These are phyloP conservation scores for Leptographium wingfieldii DNA, from an alignment of 2,329 filamentous ascomycete species.

Conservation along the genomic window DNA sequence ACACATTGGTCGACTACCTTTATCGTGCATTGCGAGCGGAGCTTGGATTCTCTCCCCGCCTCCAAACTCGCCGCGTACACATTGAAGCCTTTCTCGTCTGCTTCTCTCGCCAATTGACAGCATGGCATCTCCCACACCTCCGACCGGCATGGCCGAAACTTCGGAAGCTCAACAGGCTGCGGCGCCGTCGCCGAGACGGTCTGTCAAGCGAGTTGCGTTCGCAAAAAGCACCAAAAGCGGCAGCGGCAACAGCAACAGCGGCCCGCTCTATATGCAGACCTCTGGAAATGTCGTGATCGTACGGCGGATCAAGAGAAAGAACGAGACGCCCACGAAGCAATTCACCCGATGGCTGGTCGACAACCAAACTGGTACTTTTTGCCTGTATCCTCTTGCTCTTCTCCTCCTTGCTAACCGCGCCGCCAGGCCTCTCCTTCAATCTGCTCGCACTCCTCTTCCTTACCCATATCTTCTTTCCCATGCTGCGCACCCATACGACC, in stretches of 20 bases:
- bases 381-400: not conserved
- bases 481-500: constrained; percentile 62
- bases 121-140: not conserved
- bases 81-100: not conserved
- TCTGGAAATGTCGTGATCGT: constrained; percentile 40
- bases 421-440: constrained; percentile 68
- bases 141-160: not conserved
- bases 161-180: constrained; percentile 5
- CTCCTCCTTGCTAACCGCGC: not conserved
- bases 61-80: not conserved
- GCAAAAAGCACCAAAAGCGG: constrained; percentile 17
- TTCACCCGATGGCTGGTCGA: constrained; percentile 59
- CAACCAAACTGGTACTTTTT: constrained; percentile 60
- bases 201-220: constrained; percentile 15
- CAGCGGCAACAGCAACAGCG: constrained; percentile 35
- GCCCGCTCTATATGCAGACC: constrained; percentile 45
- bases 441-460: constrained; percentile 72
- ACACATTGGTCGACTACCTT: not conserved
- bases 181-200: constrained; percentile 8
- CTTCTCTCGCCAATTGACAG: not conserved
- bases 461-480: constrained; percentile 71
- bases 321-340: constrained; percentile 46
- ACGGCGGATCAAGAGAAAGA: constrained; percentile 46
- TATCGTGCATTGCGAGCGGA: not conserved
- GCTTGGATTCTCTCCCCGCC: not conserved